Percentiles rank a stretch among this genome's conserved stretches.
phyloP scores from a whole-genome alignment of 306 rosid species.

The Medicago arabica region DNA sequence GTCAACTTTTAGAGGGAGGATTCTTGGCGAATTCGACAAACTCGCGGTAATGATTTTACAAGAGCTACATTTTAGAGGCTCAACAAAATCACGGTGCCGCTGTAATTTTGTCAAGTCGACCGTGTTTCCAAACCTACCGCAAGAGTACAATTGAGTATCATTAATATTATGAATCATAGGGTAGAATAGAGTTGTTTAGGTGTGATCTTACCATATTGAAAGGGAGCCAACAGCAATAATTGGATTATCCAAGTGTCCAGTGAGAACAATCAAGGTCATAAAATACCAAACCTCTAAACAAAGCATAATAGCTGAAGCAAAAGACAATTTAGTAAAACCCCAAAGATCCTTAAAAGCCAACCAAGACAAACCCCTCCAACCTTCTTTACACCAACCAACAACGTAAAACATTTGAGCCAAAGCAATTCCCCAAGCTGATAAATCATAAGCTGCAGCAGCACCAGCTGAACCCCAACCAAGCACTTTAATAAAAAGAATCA shows the following conservation, averaged over 20 bases:
- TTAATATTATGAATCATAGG: not conserved
- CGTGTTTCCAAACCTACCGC: too few relatives aligned
- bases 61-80: too few relatives aligned
- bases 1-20: too few relatives aligned
- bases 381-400: constrained; percentile 77
- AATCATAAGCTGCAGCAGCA: constrained; percentile 79
- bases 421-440: constrained; percentile 81
- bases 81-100: too few relatives aligned
- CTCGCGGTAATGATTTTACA: too few relatives aligned
- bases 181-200: not conserved
- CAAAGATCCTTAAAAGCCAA: constrained; percentile 85
- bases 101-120: too few relatives aligned
- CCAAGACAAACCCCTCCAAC: constrained; percentile 93
- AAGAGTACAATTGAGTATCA: not conserved
- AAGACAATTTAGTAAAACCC: constrained; percentile 76
- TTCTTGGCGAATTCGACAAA: too few relatives aligned
- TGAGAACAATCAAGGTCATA: constrained; percentile 94
- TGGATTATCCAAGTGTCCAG: constrained; percentile 92
- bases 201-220: constrained; percentile 76
- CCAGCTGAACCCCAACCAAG: constrained; percentile 77
- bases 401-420: constrained; percentile 74
- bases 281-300: constrained; percentile 97
- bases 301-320: constrained; percentile 95
- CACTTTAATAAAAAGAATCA: constrained; percentile 57
- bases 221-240: constrained; percentile 94